Evolutionary conservation across 306 rosid species (phyloP).

Genomic region (Medicago arabica): DNA sequence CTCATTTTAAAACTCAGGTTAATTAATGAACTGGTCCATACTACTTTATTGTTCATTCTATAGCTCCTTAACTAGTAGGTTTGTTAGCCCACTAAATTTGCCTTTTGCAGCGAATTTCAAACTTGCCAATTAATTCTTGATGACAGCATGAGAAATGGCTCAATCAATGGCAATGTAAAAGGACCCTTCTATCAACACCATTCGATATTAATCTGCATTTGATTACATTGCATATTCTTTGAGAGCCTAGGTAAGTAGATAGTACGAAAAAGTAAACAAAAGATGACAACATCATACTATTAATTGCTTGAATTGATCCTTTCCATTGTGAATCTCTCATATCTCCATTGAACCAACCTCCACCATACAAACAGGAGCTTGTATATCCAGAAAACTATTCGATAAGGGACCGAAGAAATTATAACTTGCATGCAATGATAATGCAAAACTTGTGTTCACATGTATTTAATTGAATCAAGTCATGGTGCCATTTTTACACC

Average conservation of each 20-base stretch:
- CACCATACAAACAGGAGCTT: too few species aligned
- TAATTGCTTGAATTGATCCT: too few species aligned
- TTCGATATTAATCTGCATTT: neutral
- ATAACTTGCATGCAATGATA: too few species aligned
- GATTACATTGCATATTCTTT: neutral
- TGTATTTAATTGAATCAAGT: too few species aligned
- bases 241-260: neutral
- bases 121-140: neutral
- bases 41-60: neutral
- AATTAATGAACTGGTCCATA: neutral
- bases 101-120: neutral
- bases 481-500: too few species aligned
- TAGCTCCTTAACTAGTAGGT: too few species aligned
- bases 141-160: neutral
- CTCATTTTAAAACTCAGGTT: neutral
- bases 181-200: neutral
- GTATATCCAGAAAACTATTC: too few species aligned
- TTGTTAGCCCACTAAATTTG: neutral
- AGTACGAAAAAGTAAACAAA: neutral
- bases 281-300: neutral
- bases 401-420: too few species aligned
- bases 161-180: neutral
- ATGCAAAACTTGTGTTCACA: too few species aligned
- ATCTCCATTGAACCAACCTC: too few species aligned
- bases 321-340: too few species aligned